Evolutionary conservation across 2,329 filamentous ascomycete species (phyloP), one percentile per base, ranked within the genome.

Genomic region (Claviceps arundinis): DNA sequence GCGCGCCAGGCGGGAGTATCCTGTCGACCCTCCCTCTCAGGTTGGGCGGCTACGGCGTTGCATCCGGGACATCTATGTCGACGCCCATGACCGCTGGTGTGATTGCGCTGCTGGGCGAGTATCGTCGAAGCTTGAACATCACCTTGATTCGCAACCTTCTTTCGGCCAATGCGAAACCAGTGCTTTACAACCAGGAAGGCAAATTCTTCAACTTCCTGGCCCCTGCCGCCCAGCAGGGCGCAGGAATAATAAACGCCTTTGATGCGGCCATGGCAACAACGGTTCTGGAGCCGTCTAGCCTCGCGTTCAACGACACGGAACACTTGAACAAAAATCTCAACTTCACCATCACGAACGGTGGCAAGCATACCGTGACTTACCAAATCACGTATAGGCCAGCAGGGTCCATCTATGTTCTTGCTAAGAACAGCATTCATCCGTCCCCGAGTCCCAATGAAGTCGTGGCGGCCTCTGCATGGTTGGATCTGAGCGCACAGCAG

Each of bases 231-330:
- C 78, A 82, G 61, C 75, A 80, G 57, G 78, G 78, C 38, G 72
- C 67, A 66, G 3, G 62, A 17, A 43, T 66, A 24, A 47, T 55
- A 3, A 74, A 80, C 56, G 77, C 75, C 2, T 76, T 73, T 60
- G 73, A 80, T 51, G 74, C 77, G 14, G 73, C 77, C 9, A 71
- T 74, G 57, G 65, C 73, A n/a, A 75, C 69, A 1, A 73, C 72
- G 1, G 58, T 75, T 19, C 64, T 81, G 22, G 73, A 73, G 61
- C 70, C 69, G 16, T 73, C 73, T 34, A 76, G 71, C 60, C 65
- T 83, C 14, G 70, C 74, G 7, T 80, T 81, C 66, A 81, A 82
- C 61, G 78, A 82, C 61, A 78, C 77, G 19, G 48, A 50, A 4
- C 24, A 53, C 19, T 16, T 47, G n/a, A 37, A 42, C 9, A 13